Evolutionary conservation across 805 yeast genomes (phyloP).

Genomic region (Deakozyma indianensis): DNA sequence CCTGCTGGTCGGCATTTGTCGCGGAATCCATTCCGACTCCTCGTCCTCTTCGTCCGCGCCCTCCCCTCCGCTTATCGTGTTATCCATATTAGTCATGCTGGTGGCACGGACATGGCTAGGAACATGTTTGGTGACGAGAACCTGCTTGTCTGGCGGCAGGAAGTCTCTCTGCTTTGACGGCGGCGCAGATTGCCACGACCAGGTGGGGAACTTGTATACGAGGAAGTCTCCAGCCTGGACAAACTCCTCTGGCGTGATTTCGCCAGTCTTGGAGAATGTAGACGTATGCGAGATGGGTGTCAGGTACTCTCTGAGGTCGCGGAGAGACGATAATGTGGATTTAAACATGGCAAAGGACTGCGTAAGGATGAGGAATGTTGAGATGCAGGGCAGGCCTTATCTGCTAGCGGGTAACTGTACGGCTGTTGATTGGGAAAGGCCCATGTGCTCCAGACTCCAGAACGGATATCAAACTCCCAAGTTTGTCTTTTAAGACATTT

Average conservation of each 20-base stretch:
- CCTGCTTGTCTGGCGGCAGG: slow-evolving; percentile 78
- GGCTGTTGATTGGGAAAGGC: too few species aligned
- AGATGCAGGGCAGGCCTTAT: too few species aligned
- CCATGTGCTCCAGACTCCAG: too few species aligned
- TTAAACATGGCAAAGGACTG: slow-evolving; percentile 43
- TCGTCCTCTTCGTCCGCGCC: slow-evolving; percentile 33
- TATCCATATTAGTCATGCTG: slow-evolving; percentile 26
- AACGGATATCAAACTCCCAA: too few species aligned
- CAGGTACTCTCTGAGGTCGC: slow-evolving; percentile 64
- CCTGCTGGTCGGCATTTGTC: background rate
- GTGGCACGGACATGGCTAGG: slow-evolving; percentile 68
- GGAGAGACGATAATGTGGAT: slow-evolving; percentile 54
- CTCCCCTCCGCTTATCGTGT: slow-evolving; percentile 21
- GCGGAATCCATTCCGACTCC: slow-evolving; percentile 1
- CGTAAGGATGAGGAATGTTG: too few species aligned
- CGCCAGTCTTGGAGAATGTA: slow-evolving; percentile 75
- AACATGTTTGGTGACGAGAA: slow-evolving; percentile 74
- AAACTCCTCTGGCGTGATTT: slow-evolving; percentile 91
- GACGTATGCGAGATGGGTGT: slow-evolving; percentile 86
- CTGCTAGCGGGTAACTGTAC: too few species aligned
- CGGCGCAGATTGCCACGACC: slow-evolving; percentile 73
- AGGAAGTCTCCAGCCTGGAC: slow-evolving; percentile 88
- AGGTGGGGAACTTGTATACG: slow-evolving; percentile 85
- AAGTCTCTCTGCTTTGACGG: slow-evolving; percentile 44
- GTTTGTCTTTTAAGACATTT: too few species aligned